Percentiles rank a stretch among this genome's conserved stretches.
These are phyloP conservation scores for Paracamarosporium sp. DNA, from an alignment of 2,329 filamentous ascomycete species.

Conservation along the genomic window DNA sequence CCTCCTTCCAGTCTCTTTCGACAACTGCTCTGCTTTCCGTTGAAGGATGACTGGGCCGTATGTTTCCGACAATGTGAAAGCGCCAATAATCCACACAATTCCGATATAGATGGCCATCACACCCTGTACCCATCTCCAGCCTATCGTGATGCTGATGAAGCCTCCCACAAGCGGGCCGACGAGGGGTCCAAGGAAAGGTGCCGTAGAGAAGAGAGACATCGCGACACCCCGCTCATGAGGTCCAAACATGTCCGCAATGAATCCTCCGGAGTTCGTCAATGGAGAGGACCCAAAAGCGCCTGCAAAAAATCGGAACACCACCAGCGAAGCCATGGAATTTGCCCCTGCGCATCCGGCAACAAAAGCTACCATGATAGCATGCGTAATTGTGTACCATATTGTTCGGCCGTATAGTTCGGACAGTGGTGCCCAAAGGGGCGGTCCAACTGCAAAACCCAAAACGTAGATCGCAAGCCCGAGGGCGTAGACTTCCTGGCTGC, in stretches of 20 bases:
- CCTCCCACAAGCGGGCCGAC: slow-evolving; percentile 52
- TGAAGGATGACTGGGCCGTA: slow-evolving; percentile 66
- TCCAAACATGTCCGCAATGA: slow-evolving; percentile 33
- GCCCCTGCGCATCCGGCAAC: slow-evolving; percentile 49
- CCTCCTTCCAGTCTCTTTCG: slow-evolving; percentile 63
- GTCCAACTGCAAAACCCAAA: slow-evolving; percentile 67
- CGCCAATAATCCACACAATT: slow-evolving; percentile 56
- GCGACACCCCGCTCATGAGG: slow-evolving; percentile 51
- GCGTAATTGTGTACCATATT: slow-evolving; percentile 44
- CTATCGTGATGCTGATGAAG: slow-evolving; percentile 19
- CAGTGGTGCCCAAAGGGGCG: slow-evolving; percentile 68
- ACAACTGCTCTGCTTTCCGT: slow-evolving; percentile 65
- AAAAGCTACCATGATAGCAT: slow-evolving; percentile 15
- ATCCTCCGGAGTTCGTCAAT: slow-evolving; percentile 54
- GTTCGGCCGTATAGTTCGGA: slow-evolving; percentile 62
- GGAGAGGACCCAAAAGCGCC: slow-evolving; percentile 50
- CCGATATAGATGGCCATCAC: slow-evolving; percentile 64
- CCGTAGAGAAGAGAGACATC: slow-evolving; percentile 51
- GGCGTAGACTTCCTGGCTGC: slow-evolving; percentile 61
- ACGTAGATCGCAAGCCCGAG: slow-evolving; percentile 71
- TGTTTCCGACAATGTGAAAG: slow-evolving; percentile 70
- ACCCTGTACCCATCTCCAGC: slow-evolving; percentile 34
- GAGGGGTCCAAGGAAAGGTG: slow-evolving; percentile 56
- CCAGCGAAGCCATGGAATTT: slow-evolving; percentile 51
- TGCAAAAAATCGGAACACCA: slow-evolving; percentile 54